phyloP scores from a whole-genome alignment of 2,329 filamentous ascomycete genomes.

The Clonostachys chloroleuca region DNA sequence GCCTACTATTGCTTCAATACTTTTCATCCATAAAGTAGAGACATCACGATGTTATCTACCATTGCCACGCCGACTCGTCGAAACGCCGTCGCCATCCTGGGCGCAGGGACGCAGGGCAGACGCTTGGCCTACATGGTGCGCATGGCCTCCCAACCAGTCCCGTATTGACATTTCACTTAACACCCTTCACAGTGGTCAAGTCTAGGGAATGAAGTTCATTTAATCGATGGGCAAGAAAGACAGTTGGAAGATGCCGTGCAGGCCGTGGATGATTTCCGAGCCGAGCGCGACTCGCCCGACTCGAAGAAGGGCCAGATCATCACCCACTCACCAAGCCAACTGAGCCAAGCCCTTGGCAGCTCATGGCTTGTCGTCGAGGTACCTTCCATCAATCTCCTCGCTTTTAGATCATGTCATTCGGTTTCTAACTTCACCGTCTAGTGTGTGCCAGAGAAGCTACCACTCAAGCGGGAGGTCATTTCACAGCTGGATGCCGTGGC shows the following conservation, averaged over 20 bases:
- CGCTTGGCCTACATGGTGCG: constrained; percentile 21
- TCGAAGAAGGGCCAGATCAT: constrained; percentile 10
- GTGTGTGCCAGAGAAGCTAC: constrained; percentile 37
- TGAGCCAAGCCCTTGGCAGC: constrained; percentile 10
- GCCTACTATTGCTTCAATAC: background rate
- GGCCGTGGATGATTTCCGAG: constrained; percentile 15
- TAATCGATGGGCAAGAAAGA: constrained; percentile 14
- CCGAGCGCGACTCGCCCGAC: constrained; percentile 1
- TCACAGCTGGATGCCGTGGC: constrained; percentile 29
- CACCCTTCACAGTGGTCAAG: constrained; percentile 19
- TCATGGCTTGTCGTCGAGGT: constrained; percentile 21
- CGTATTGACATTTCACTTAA: background rate
- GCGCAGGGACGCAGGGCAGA: constrained; percentile 20
- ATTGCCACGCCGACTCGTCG: constrained; percentile 5
- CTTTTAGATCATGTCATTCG: background rate
- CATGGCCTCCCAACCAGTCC: background rate
- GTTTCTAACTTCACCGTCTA: constrained; percentile 8
- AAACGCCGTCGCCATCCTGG: constrained; percentile 15
- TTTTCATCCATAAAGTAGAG: constrained; percentile 4
- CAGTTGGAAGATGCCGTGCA: constrained; percentile 17
- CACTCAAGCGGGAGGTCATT: constrained; percentile 32
- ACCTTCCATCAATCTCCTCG: background rate
- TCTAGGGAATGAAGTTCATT: constrained; percentile 16
- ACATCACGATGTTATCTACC: background rate
- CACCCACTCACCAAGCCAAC: constrained; percentile 8